These are phyloP conservation scores for Globisporangium carolinianum DNA, from an alignment of 352 stramenopile species.

Conservation along the genomic window DNA sequence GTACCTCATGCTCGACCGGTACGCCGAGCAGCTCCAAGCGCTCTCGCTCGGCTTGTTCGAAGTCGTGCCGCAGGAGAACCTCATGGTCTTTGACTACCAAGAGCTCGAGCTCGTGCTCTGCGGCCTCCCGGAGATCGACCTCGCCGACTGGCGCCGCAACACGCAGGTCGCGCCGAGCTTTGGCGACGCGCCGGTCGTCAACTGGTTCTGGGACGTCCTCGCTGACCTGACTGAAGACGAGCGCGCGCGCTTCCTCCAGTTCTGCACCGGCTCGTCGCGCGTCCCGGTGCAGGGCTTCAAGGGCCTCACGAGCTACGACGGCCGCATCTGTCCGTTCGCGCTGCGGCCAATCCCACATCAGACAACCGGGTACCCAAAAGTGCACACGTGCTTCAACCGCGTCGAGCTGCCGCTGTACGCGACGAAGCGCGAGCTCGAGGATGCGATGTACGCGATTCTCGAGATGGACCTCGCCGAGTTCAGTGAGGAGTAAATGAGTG, in stretches of 20 bases:
- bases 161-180: slow-evolving; percentile 55
- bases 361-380: slow-evolving; percentile 60
- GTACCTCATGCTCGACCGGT: slow-evolving; percentile 97
- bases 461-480: slow-evolving; percentile 96
- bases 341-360: slow-evolving; percentile 50
- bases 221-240: slow-evolving; percentile 56
- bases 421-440: slow-evolving; percentile 88
- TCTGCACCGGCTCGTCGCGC: slow-evolving; percentile 76
- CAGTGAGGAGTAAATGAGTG: slow-evolving; percentile 48
- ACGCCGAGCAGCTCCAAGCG: slow-evolving; percentile 86
- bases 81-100: slow-evolving; percentile 49
- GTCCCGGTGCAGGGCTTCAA: slow-evolving; percentile 85
- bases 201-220: slow-evolving; percentile 80
- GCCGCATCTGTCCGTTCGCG: slow-evolving; percentile 69
- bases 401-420: slow-evolving; percentile 74
- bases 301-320: slow-evolving; percentile 76
- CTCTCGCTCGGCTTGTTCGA: slow-evolving; percentile 88
- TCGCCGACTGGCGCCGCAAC: slow-evolving; percentile 84
- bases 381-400: slow-evolving; percentile 84
- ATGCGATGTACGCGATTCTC: slow-evolving; percentile 93
- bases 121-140: slow-evolving; percentile 39
- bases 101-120: slow-evolving; percentile 73
- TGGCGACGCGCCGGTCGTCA: slow-evolving; percentile 35
- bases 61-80: slow-evolving; percentile 78
- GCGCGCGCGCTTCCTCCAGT: slow-evolving; percentile 78